A percentile compares a stretch with the other conserved stretches of the same genome.
phyloP scores from a whole-genome alignment of 139 green algal species.

The Chlorella sorokiniana region DNA sequence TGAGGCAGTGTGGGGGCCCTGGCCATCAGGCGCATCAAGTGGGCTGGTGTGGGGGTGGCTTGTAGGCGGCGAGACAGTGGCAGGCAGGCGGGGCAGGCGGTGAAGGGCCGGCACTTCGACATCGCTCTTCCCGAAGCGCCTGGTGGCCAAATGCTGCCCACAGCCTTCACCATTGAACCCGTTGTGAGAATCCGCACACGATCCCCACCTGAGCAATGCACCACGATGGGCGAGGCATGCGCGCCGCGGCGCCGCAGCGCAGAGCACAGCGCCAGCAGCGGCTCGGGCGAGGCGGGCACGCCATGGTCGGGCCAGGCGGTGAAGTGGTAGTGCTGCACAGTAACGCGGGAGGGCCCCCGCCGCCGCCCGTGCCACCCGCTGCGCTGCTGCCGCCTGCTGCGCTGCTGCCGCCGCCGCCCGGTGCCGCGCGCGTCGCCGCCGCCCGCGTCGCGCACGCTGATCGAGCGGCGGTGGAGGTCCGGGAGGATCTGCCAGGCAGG shows the following conservation, averaged over 20 bases:
- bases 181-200: too few species aligned
- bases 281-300: conserved; percentile 50
- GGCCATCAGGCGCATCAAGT: background rate
- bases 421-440: background rate
- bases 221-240: conserved; percentile 47
- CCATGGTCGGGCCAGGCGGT: conserved; percentile 74
- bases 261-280: conserved; percentile 53
- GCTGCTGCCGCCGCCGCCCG: background rate
- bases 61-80: too few species aligned
- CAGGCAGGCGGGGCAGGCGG: too few species aligned
- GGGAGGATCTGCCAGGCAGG: background rate
- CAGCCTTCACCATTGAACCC: too few species aligned
- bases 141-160: background rate
- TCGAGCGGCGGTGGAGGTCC: background rate
- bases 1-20: background rate
- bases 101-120: too few species aligned
- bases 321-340: conserved; percentile 21
- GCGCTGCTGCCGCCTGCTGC: background rate
- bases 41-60: too few species aligned
- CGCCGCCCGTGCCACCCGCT: background rate
- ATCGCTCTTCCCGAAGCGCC: too few species aligned
- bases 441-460: background rate
- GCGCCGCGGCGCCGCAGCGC: conserved; percentile 27
- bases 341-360: background rate
- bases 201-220: conserved; percentile 61